phyloP scores from a whole-genome alignment of 164 flowering plant genomes.

The Cinnamomum chago region DNA sequence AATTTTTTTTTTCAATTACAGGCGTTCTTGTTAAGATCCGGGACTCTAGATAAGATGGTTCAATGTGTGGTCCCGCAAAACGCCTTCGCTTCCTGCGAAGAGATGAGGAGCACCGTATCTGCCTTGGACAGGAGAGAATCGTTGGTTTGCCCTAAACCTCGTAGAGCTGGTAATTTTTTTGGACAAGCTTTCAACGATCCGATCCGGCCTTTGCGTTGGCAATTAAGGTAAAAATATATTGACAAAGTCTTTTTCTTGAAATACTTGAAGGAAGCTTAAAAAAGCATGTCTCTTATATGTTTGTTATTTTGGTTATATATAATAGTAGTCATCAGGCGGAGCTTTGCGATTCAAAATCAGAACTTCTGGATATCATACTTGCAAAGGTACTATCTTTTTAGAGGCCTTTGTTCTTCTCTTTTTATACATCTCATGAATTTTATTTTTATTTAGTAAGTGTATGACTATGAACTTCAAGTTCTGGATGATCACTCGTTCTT shows the following conservation, averaged over 20 bases:
- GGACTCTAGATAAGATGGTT: conserved; percentile 31
- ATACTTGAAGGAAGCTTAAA: too few relatives aligned
- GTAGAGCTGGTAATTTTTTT: conserved; percentile 26
- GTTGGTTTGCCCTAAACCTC: conserved; percentile 83
- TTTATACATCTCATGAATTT: background rate
- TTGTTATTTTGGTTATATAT: conserved; percentile 17
- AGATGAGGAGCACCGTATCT: conserved; percentile 27
- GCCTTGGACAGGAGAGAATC: conserved; percentile 23
- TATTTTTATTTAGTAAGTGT: too few relatives aligned
- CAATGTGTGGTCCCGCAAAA: conserved; percentile 47
- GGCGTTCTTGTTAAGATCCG: conserved; percentile 10
- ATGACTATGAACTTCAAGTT: too few relatives aligned
- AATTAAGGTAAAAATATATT: conserved; percentile 37
- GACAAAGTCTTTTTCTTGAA: background rate
- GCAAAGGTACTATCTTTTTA: conserved; percentile 39
- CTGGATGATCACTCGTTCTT: too few relatives aligned
- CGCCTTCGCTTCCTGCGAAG: conserved; percentile 37
- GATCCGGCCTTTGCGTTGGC: conserved; percentile 43
- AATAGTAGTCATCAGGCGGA: conserved; percentile 47
- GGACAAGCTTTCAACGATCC: conserved; percentile 22
- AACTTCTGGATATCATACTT: conserved; percentile 73
- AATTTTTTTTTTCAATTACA: background rate
- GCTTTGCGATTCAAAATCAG: conserved; percentile 50
- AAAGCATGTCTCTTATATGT: background rate
- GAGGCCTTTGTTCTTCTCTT: too few relatives aligned